Conservation (phyloP, 1,284 basidiomycete species). For the Irpex sp. region DNA sequence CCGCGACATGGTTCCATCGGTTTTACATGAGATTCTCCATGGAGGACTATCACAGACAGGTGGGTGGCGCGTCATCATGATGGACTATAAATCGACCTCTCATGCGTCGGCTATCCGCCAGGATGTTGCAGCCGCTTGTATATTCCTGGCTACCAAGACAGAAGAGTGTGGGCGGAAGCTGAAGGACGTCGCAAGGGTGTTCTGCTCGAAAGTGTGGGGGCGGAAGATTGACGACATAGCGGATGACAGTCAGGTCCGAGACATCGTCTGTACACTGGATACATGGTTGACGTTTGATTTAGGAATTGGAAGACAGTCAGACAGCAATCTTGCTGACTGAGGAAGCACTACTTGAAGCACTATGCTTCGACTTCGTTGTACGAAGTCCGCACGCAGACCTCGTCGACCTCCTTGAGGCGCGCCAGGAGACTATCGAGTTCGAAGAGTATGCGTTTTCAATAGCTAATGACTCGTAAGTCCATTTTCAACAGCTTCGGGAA, state of each 20-base stretch:
- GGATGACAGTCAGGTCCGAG: conserved; percentile 56
- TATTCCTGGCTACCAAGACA: conserved; percentile 90
- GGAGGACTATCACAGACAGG: conserved; percentile 79
- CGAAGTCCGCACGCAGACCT: conserved; percentile 79
- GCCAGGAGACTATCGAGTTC: conserved; percentile 36
- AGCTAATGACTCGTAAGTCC: conserved; percentile 75
- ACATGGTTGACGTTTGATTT: conserved; percentile 6
- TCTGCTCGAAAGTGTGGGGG: conserved; percentile 65
- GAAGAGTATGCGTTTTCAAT: conserved; percentile 80
- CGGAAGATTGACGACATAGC: conserved; percentile 53
- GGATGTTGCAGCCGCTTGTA: conserved; percentile 87
- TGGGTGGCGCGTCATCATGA: conserved; percentile 21
- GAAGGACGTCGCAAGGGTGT: conserved; percentile 78
- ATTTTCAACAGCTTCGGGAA: no score
- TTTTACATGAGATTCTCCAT: conserved; percentile 94
- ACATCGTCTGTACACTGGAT: background rate
- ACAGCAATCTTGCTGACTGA: conserved; percentile 74
- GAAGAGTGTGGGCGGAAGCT: conserved; percentile 87
- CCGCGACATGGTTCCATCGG: conserved; percentile 88
- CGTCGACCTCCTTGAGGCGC: conserved; percentile 59
- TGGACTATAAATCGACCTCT: conserved; percentile 7
- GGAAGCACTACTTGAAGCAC: conserved; percentile 80
- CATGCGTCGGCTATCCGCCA: conserved; percentile 27
- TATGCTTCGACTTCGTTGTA: conserved; percentile 90
- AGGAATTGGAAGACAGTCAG: conserved; percentile 78